These are phyloP conservation scores for Solanum virginianum DNA, from an alignment of 257 asterid species.

Conservation along the genomic window DNA sequence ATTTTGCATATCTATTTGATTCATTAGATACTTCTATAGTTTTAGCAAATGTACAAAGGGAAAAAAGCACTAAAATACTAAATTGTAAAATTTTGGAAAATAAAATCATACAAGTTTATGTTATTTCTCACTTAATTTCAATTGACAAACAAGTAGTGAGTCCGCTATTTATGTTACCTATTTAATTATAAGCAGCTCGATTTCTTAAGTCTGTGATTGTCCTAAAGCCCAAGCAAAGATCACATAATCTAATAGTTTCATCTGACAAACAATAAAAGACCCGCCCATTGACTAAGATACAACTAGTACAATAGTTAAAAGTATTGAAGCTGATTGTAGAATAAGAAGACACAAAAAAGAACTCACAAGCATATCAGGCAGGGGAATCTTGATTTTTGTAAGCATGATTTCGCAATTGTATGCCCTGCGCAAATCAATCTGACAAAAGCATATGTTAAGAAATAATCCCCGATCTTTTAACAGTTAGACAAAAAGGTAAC, in stretches of 20 bases:
- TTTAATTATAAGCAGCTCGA: background rate
- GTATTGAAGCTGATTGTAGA: background rate
- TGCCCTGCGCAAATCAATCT: slow-evolving; percentile 95
- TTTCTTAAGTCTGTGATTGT: background rate
- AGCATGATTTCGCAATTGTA: slow-evolving; percentile 99
- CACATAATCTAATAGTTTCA: background rate
- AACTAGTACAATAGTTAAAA: background rate
- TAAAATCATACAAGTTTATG: background rate
- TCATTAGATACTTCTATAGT: background rate
- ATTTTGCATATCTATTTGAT: background rate
- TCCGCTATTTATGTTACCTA: background rate
- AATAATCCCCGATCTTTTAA: background rate
- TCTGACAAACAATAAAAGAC: background rate
- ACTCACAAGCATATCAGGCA: slow-evolving; percentile 95
- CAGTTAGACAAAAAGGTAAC: background rate
- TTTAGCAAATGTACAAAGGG: background rate
- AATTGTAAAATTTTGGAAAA: background rate
- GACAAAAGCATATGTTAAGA: slow-evolving; percentile 14
- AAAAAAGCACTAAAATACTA: background rate
- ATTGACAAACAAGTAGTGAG: background rate
- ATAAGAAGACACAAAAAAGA: slow-evolving; percentile 5
- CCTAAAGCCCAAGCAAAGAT: background rate
- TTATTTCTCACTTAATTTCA: background rate
- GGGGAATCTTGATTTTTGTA: slow-evolving; percentile 83
- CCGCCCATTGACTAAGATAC: background rate